Base-by-base conservation (phyloP, 352 stramenopile species). In the Globisporangium mamillatum region DNA sequence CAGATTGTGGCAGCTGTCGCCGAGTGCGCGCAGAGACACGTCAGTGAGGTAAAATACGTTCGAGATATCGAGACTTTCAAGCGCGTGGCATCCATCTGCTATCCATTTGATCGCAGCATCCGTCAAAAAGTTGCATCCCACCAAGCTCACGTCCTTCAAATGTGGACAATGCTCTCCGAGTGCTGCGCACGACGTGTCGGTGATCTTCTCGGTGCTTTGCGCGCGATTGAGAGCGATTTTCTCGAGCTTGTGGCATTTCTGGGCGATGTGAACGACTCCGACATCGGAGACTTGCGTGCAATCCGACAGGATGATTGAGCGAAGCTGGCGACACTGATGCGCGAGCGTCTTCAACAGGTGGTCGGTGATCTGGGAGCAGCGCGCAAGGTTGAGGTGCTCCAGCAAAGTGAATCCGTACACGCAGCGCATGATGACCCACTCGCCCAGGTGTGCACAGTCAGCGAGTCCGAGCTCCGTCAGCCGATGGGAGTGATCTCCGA, bases 31-130 rank as follows among this genome's bases (percentile, higher is more conserved):
- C 64, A 89, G 75, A 18, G 81, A 74, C 14, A 74, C 80, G 55
- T 98, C 97, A 0, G 93, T 97, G 27, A 98, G 70, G 60, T 96
- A 86, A 48, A 82, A 84, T 36, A 90, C 91, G 27, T 90, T 87
- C 12, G 68, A 90, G 20, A 98, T 66, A 68, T 97, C 81, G 22
- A 98, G 67, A n/a, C 72, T 68, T 46, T 88, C 72, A 6, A 98
- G 82, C 6, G 81, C 71, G 6, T 75, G 67, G n/a, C 91, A 97
- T 41, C 89, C 88, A 6, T 82, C 79, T 0, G 80, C 82, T 27
- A 98, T 73, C 92, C 92, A 98, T 22, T 89, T 85, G 25, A 98
- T 70, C 0, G 93, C 93, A 4, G 88, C 92, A 63, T 98, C 94
- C 0, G 93, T 96, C 16, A 98, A 70, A 64, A 91, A 89, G 12